Conservation (phyloP, 31 red algal genomes). For the Endocladia muricata region DNA sequence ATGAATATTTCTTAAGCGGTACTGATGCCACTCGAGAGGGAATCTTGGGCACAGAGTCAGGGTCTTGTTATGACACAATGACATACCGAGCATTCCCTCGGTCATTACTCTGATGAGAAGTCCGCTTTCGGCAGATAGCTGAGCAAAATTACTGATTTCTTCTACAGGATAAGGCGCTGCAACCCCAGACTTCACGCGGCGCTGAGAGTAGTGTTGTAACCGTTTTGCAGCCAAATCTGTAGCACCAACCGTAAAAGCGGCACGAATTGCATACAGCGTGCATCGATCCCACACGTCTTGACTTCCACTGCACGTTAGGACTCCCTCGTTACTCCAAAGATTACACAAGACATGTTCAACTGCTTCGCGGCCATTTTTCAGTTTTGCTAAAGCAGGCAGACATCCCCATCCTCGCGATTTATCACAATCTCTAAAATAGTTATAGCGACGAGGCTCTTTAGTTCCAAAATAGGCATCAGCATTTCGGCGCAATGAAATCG, state of each 20-base stretch:
- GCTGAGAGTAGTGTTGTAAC: conserved; percentile 11
- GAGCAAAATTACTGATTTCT: conserved; percentile 35
- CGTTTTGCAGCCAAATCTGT: conserved; percentile 34
- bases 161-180: conserved; percentile 61
- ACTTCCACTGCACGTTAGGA: conserved; percentile 9
- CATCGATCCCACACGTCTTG: conserved; percentile 58
- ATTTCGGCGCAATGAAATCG: conserved; percentile 5
- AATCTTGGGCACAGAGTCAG: conserved; percentile 20
- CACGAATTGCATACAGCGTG: conserved; percentile 51
- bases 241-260: conserved; percentile 18
- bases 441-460: conserved; percentile 33
- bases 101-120: conserved; percentile 38
- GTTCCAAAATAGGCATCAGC: conserved; percentile 31
- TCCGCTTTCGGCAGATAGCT: conserved; percentile 68
- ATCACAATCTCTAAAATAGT: conserved; percentile 42
- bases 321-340: conserved; percentile 52
- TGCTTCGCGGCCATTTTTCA: conserved; percentile 5
- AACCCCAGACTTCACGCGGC: not conserved
- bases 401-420: conserved; percentile 46
- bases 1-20: too few species aligned
- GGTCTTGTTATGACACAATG: not conserved
- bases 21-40: conserved; percentile 33
- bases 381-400: conserved; percentile 30
- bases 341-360: conserved; percentile 24
- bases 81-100: conserved; percentile 62